Base-by-base conservation (phyloP, 805 yeast genomes). In the Sungouiozyma intestinalis region DNA sequence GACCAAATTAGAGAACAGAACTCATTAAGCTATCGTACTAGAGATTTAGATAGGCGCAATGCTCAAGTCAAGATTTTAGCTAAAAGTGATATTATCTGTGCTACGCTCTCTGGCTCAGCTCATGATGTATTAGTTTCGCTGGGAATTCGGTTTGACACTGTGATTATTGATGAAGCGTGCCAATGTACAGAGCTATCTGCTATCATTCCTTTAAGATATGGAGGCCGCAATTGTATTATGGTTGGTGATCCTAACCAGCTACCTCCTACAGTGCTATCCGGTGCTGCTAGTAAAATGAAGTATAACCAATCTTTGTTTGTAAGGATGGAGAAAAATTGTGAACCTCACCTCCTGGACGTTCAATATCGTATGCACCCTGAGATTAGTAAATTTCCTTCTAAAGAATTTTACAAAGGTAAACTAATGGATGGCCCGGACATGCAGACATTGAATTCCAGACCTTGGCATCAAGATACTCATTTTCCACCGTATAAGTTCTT, bases 241-340 rank as follows among this genome's bases (percentile, higher is more conserved):
- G 98, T 92, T 37, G 98, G 98, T 60, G 98, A 92, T 66, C 97
- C 97, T 2, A 88, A 92, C 58, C 98, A 92, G 65, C 71, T 92
- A 48, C 98, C 98, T 0, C 98, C 98, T 0, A 90, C 98, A 0
- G 97, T 90, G 9, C 64, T 92, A 16, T 90, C 97, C 0, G 87
- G 83, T 51, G 81, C 77, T 13, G 97, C 98, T 1, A 81, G 94
- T 1, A 68, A 75, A 3, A 74, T 70, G 51, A 76, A 77, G 35
- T 92, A 92, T 56, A 95, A 90, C 48, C 95, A 90, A 61, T 83
- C 94, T 57, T 68, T 92, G 55, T 92, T 92, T 62, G 97, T 90
- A 35, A 73, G 98, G 48, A 88, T 90, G 94, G 94, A 84, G 51
- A 75, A 75, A 46, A 62, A 79, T 51, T 55, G 78, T 65, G 42